Base-by-base conservation (phyloP, 352 stramenopile species). In the Phytophthora pinifolia region DNA sequence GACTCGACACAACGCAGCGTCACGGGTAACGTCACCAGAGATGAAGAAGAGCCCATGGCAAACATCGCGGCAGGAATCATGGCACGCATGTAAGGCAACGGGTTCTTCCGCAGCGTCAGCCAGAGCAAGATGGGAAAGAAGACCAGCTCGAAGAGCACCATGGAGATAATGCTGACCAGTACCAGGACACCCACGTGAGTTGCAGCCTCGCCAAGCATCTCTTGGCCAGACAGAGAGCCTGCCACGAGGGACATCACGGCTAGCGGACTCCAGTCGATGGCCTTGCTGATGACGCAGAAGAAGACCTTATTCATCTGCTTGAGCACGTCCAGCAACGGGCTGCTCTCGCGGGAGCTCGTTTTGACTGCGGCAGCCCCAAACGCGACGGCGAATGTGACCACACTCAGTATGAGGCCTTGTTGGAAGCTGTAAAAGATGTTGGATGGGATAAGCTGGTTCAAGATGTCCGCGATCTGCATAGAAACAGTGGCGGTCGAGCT, bases 241-340 rank as follows among this genome's bases (percentile, higher is more conserved):
- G 82, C 79, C 25, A 92, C 69, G 8, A 92, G 75, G 30, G 82
- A 92, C n/a, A 77, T 25, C 6, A 92, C 78, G 3, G 77, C 79
- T 14, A 88, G 14, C 12, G 82, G 79, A 20, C 74, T 89, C 70
- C 68, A 88, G 63, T 74, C 69, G 43, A 90, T 81, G 18, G 83
- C 62, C 36, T 79, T 83, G 38, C 62, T 46, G 51, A 92, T 88
- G 22, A 89, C 54, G 14, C 70, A 64, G 46, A 86, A 84, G 41
- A 92, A 88, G 13, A 89, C 80, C 30, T 79, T 72, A 66, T 84
- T 88, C 62, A 88, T 73, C 44, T 89, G 79, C 41, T 83, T 74
- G 17, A 89, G 62, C 6, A 83, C 55, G 27, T 79, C 70, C 10
- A 87, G 60, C 31, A 89, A 45, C 27, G 76, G 74, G 30, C 72